Base-by-base conservation (phyloP, 345 rosid species). In the Hevea brasiliensis region DNA sequence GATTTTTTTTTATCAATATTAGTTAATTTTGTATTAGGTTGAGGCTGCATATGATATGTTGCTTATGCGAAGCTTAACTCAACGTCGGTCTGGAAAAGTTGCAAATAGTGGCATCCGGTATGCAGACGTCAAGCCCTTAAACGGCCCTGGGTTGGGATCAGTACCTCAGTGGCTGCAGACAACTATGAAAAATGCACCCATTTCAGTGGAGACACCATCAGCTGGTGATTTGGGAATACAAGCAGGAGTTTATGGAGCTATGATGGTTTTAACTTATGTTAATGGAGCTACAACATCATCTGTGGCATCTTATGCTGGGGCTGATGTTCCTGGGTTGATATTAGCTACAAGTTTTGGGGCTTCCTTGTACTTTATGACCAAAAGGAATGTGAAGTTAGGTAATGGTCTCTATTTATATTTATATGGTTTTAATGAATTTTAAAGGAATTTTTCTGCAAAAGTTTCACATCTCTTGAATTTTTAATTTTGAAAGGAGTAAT, bases 21-120 rank as follows among this genome's bases (percentile, higher is more conserved):
- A 14, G 41, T 40, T 81, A 37, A 44, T 77, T 71, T 42, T 68
- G 5, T 71, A 79, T 62, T 79, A 95, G 98, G 97, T 84, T 23
- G 98, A 95, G 81, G 93, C 99, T 78, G 99, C 98, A 7, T 92
- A 92, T 82, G 98, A 95, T 74, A 92, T 95, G 99, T 71, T 95
- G 83, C 98, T 92, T 74, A 92, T 92, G 99, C 86, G 82, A 75
- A 95, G 98, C 82, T 83, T 95, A 58, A 88, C 91, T 74, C 99
- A 86, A 84, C 92, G 99, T 45, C 89, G 87, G 80, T 84, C 94
- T 27, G 99, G 98, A 60, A 95, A 91, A 81, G 98, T 92, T 32
- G 87, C 82, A 59, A 83, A 81, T 79, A 89, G 89, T 81, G 84
- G 77, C 78, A 82, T 95, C 50, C 90, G 94, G 6, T 95, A 88